These are phyloP conservation scores for Pisolithus sp. DNA, from an alignment of 768 basidiomycete genomes.

Conservation along the genomic window DNA sequence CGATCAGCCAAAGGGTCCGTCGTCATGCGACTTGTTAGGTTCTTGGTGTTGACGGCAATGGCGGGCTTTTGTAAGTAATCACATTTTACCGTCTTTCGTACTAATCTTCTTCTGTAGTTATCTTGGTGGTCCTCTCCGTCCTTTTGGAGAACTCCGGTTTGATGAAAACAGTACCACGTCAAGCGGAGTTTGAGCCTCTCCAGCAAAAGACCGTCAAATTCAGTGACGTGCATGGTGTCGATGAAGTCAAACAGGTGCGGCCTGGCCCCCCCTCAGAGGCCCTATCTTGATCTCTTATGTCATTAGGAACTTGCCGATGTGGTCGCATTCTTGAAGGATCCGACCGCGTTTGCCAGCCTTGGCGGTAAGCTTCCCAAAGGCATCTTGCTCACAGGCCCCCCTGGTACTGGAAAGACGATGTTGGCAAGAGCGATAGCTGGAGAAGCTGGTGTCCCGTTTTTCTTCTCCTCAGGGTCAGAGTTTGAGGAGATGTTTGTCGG, in stretches of 20 bases:
- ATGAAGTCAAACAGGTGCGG: conserved; percentile 89
- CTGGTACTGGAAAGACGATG: conserved; percentile 80
- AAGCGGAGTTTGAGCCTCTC: conserved; percentile 76
- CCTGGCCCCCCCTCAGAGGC: background rate
- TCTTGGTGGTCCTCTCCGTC: conserved; percentile 81
- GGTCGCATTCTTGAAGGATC: conserved; percentile 93
- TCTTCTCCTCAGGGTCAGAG: conserved; percentile 93
- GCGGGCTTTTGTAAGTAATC: conserved; percentile 57
- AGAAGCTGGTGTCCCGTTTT: conserved; percentile 96
- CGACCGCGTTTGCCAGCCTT: conserved; percentile 79
- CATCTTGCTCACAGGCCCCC: conserved; percentile 82
- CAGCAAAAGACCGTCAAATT: conserved; percentile 84
- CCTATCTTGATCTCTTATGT: conserved; percentile 2
- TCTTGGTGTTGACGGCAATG: conserved; percentile 49
- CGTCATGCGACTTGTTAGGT: conserved; percentile 56
- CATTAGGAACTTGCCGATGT: conserved; percentile 85
- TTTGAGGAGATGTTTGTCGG: conserved; percentile 99
- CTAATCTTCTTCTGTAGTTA: conserved; percentile 38
- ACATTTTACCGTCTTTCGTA: background rate
- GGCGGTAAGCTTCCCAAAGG: conserved; percentile 96
- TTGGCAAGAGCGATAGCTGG: conserved; percentile 96
- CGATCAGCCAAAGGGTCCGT: conserved; percentile 60
- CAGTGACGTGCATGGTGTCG: conserved; percentile 93
- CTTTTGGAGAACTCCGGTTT: conserved; percentile 91
- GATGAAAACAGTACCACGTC: conserved; percentile 79